These are phyloP conservation scores for Escallonia rubra DNA, from an alignment of 129 eudicot species.

Conservation along the genomic window DNA sequence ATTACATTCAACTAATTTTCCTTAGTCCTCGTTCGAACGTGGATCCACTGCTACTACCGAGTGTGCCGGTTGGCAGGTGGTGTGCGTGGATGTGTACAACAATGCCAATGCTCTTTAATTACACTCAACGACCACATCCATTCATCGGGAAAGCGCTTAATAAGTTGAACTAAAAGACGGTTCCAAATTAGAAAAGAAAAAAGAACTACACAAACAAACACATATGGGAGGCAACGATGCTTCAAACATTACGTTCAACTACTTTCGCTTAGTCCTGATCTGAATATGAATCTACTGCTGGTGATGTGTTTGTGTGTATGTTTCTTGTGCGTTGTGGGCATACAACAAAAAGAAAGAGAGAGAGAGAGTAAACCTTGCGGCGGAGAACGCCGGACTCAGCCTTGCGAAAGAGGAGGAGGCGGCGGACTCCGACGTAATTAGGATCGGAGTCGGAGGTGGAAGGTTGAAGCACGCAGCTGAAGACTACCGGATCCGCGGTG, in stretches of 20 bases:
- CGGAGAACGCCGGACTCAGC: slow-evolving; percentile 55
- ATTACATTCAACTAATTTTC: slow-evolving; percentile 3
- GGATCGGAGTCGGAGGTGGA: slow-evolving; percentile 58
- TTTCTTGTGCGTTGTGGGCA: too few species aligned
- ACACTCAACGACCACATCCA: not conserved
- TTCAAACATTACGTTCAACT: slow-evolving; percentile 7
- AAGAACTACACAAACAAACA: not conserved
- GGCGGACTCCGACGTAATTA: slow-evolving; percentile 76
- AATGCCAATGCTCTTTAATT: not conserved
- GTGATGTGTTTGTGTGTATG: not conserved
- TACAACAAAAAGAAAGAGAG: too few species aligned
- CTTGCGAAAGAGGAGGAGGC: slow-evolving; percentile 74
- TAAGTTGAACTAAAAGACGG: not conserved
- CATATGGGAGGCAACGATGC: not conserved
- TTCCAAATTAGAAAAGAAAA: not conserved
- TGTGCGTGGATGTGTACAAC: not conserved
- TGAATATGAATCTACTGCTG: not conserved
- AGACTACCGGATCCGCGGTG: slow-evolving; percentile 67
- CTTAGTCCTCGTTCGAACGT: not conserved
- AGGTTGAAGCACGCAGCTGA: slow-evolving; percentile 89
- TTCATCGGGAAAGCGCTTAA: not conserved
- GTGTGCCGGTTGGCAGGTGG: not conserved
- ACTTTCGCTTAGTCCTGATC: not conserved
- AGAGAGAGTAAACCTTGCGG: slow-evolving; percentile 46
- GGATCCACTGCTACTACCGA: too few species aligned